Evolutionary conservation across 768 basidiomycete genomes (phyloP).

Genomic region (Paxillus ammoniavirescens): DNA sequence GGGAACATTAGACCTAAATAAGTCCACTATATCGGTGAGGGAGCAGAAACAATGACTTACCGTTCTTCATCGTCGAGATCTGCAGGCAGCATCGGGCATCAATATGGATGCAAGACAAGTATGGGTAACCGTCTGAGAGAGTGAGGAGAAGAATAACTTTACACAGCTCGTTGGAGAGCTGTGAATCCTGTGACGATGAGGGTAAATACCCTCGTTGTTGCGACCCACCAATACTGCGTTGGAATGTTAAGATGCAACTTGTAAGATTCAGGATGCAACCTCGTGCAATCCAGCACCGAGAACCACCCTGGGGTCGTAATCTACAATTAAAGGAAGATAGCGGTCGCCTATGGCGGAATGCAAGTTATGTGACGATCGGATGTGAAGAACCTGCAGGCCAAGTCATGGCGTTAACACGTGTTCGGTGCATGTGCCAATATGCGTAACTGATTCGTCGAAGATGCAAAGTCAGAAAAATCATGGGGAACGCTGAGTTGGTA

Average conservation of each 20-base stretch:
- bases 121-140: background rate
- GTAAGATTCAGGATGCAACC: slow-evolving; percentile 15
- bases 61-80: slow-evolving; percentile 31
- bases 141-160: background rate
- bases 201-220: background rate
- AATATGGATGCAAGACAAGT: slow-evolving; percentile 6
- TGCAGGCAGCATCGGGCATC: slow-evolving; percentile 25
- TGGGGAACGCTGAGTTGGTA: slow-evolving; percentile 3
- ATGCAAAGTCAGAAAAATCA: background rate
- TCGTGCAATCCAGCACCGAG: slow-evolving; percentile 28
- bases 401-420: slow-evolving; percentile 28
- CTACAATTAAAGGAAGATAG: slow-evolving; percentile 9
- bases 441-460: slow-evolving; percentile 14
- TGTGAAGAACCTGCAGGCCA: slow-evolving; percentile 6
- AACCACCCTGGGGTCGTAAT: slow-evolving; percentile 18
- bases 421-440: slow-evolving; percentile 14
- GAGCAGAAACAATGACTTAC: slow-evolving; percentile 8
- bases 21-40: background rate
- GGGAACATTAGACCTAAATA: background rate
- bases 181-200: background rate
- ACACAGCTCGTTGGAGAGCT: slow-evolving; percentile 7
- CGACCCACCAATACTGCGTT: slow-evolving; percentile 5
- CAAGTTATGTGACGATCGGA: slow-evolving; percentile 9
- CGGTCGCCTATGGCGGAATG: slow-evolving; percentile 10
- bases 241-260: slow-evolving; percentile 5